Evolutionary conservation across 805 yeast genomes (phyloP), one percentile per base, ranked within the genome.

Genomic region (Lipomyces kockii): DNA sequence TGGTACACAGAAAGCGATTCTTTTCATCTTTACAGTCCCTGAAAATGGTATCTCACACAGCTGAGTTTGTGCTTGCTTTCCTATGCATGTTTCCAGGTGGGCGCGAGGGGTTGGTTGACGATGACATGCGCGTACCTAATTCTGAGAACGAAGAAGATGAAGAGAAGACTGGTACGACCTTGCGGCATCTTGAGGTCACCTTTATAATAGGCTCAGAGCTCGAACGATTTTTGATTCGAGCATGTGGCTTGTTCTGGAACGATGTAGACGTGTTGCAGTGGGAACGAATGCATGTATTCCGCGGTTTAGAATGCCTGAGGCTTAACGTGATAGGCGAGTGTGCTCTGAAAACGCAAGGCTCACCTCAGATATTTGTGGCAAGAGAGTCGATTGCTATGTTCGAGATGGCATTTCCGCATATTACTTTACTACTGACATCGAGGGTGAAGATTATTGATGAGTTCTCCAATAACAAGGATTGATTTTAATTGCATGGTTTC

Each of bases 271-370:
- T 6, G 17, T 7, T 14, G n/a, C 34, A 52, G 14, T 25, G n/a
- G 55, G 34, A 52, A 17, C 55, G 55, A 14, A 29, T 52, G 55
- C 55, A 52, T 52, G 55, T 52, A 9, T 29, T 52, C 17, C 55
- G 55, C 29, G 34, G 55, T 25, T 29, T 52, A 17, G 34, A 52
- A 12, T 11, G n/a, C n/a, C 55, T 52, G 17, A 52, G 25, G 55
- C 34, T 52, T 25, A 25, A 29, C n/a, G 55, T 52, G 34, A 25
- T 52, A 25, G 55, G 55, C 55, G 34, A 20, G 17, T 25, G 55
- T 17, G 55, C 55, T 14, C 9, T 52, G 8, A 52, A 22, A 29
- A 9, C 34, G 3, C 7, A 17, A 12, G 34, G 11, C 34, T 25
- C 34, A 5, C n/a, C 34, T 52, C 34, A 25, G 17, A n/a, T 52